A percentile compares a stretch with the other conserved stretches of the same genome.
Evolutionary conservation across 495 filamentous ascomycete species (phyloP).

Genomic region (Hypomontagnella submonticulosa): DNA sequence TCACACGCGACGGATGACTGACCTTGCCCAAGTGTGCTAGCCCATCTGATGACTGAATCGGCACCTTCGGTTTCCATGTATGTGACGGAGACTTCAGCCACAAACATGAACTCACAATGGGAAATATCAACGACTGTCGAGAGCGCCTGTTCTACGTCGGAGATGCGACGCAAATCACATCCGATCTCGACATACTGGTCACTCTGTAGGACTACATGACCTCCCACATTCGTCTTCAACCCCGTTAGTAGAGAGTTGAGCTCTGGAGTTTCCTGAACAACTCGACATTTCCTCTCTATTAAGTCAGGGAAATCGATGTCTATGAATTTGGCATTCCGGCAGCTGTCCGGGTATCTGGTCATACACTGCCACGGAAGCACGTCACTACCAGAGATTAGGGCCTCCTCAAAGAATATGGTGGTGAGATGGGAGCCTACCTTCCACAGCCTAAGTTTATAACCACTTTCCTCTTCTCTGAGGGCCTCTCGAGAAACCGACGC

Average conservation of each 20-base stretch:
- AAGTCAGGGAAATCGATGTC: conserved; percentile 90
- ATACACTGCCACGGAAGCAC: conserved; percentile 89
- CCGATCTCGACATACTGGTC: conserved; percentile 80
- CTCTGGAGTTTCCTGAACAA: conserved; percentile 69
- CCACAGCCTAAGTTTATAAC: conserved; percentile 91
- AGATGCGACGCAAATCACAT: conserved; percentile 79
- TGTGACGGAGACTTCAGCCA: conserved; percentile 89
- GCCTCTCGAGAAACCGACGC: conserved; percentile 71
- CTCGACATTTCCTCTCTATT: conserved; percentile 76
- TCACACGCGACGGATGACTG: conserved; percentile 20
- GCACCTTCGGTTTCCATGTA: conserved; percentile 87
- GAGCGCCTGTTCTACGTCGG: conserved; percentile 66
- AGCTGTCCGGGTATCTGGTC: conserved; percentile 65
- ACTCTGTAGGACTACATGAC: conserved; percentile 66
- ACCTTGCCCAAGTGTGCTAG: conserved; percentile 71
- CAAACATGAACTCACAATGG: conserved; percentile 74
- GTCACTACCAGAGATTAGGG: conserved; percentile 69
- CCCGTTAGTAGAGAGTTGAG: conserved; percentile 64
- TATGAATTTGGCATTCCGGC: conserved; percentile 72
- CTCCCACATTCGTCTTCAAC: conserved; percentile 56
- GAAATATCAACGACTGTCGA: conserved; percentile 63
- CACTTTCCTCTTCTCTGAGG: conserved; percentile 71
- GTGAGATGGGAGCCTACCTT: conserved; percentile 68
- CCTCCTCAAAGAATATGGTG: conserved; percentile 10
- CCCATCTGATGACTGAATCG: conserved; percentile 78